Evolutionary conservation across 176 grass and related monocot species (phyloP).

Genomic region (Dendrocalamus sinicus): DNA sequence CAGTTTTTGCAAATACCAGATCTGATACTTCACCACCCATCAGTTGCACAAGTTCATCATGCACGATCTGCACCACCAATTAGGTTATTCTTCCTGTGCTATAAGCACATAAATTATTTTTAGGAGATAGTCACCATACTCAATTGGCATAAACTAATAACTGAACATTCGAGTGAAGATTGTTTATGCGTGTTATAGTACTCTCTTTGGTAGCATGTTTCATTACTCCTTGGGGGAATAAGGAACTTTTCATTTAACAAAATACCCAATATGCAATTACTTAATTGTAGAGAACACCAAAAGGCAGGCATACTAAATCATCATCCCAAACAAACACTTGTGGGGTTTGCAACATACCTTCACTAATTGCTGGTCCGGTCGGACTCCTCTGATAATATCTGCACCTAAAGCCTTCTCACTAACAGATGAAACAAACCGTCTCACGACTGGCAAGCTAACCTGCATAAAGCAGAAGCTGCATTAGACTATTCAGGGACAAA

Average conservation of each 20-base stretch:
- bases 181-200: neutral
- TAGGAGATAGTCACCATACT: neutral
- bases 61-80: constrained; percentile 61
- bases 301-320: neutral
- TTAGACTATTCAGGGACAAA: neutral
- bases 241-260: neutral
- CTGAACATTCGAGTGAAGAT: neutral
- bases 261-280: neutral
- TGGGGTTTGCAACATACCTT: constrained; percentile 56
- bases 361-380: constrained; percentile 91
- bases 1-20: constrained; percentile 77
- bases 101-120: constrained; percentile 30
- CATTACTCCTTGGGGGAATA: neutral
- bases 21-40: constrained; percentile 97
- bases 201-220: neutral
- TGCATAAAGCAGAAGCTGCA: constrained; percentile 46
- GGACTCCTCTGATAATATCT: constrained; percentile 74
- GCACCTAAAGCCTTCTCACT: constrained; percentile 74
- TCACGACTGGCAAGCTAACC: constrained; percentile 92
- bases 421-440: constrained; percentile 78
- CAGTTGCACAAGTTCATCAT: constrained; percentile 82
- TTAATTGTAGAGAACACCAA: neutral
- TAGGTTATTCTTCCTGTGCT: constrained; percentile 8
- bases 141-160: constrained; percentile 20
- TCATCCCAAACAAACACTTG: neutral